phyloP scores from a whole-genome alignment of 2,329 filamentous ascomycete species.

The Aspergillus oerlinghausenensis region DNA sequence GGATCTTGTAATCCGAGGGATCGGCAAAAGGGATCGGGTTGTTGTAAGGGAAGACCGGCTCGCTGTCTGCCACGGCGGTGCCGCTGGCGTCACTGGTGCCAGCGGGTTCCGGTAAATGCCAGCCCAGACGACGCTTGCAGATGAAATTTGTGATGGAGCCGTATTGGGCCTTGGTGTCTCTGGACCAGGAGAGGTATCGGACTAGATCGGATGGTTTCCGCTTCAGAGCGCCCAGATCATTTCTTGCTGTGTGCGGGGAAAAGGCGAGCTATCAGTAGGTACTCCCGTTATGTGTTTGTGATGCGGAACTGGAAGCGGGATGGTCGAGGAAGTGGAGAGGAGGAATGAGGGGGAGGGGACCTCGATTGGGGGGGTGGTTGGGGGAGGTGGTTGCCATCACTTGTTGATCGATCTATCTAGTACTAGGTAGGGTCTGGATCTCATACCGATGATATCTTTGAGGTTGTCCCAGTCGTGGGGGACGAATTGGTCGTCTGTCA shows the following conservation, averaged over 20 bases:
- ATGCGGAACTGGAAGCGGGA: not conserved
- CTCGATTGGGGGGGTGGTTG: not conserved
- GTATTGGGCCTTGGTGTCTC: conserved; percentile 50
- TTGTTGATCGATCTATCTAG: not conserved
- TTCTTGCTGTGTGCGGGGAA: conserved; percentile 33
- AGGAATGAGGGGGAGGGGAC: conserved; percentile 1
- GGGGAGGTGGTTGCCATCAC: not conserved
- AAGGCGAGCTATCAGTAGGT: conserved; percentile 2
- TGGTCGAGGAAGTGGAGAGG: conserved; percentile 1
- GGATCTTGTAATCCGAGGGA: conserved; percentile 50
- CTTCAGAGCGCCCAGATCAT: conserved; percentile 53
- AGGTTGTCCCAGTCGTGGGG: conserved; percentile 51
- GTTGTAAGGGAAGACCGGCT: conserved; percentile 38
- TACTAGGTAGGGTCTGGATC: not conserved
- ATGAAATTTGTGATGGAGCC: conserved; percentile 56
- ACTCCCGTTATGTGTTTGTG: not conserved
- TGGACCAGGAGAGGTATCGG: conserved; percentile 58
- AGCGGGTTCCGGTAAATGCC: conserved; percentile 36
- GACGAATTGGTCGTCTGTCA: conserved; percentile 50
- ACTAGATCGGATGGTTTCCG: conserved; percentile 56
- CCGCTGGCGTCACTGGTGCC: conserved; percentile 9
- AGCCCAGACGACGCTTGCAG: conserved; percentile 51
- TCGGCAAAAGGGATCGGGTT: conserved; percentile 52
- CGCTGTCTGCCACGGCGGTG: conserved; percentile 21
- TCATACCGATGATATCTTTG: conserved; percentile 48